A percentile compares a stretch with the other conserved stretches of the same genome.
Conservation (phyloP, 331 rosid species). For the Phaseolus coccineus region DNA sequence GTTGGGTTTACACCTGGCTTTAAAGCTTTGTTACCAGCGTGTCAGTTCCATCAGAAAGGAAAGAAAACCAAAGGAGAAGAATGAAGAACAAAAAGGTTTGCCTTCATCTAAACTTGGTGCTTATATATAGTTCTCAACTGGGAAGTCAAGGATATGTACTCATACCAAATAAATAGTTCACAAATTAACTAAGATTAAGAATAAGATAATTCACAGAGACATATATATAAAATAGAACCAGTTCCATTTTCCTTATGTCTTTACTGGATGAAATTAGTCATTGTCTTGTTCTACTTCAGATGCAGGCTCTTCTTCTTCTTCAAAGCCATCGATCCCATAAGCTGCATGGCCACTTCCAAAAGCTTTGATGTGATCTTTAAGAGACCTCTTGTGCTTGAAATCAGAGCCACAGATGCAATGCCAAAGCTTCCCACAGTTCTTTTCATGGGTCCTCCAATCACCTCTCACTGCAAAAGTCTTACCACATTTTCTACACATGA, state of each 20-base stretch:
- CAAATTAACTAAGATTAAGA: conserved; percentile 41
- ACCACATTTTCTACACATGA: conserved; percentile 87
- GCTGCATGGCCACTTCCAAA: conserved; percentile 86
- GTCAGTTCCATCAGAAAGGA: conserved; percentile 12
- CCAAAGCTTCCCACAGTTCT: conserved; percentile 94
- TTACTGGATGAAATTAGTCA: conserved; percentile 49
- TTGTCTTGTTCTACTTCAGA: conserved; percentile 90
- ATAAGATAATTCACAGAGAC: conserved; percentile 22
- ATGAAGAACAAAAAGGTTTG: conserved; percentile 14
- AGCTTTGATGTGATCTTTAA: conserved; percentile 87
- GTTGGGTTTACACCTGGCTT: conserved; percentile 5
- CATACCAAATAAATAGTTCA: conserved; percentile 38
- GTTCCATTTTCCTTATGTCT: conserved; percentile 23
- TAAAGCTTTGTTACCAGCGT: neutral
- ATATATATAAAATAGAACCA: neutral
- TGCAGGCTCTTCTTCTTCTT: conserved; percentile 86
- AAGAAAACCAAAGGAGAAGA: neutral
- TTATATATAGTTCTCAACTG: conserved; percentile 48
- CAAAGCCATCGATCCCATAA: conserved; percentile 67
- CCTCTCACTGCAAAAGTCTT: conserved; percentile 89
- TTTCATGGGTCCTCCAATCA: conserved; percentile 92
- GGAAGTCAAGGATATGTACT: conserved; percentile 45
- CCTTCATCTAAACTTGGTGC: conserved; percentile 48
- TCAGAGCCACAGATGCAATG: conserved; percentile 87
- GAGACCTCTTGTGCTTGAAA: conserved; percentile 87